Conservation (phyloP, 495 filamentous ascomycete genomes). For the Penicillium malachiteum region DNA sequence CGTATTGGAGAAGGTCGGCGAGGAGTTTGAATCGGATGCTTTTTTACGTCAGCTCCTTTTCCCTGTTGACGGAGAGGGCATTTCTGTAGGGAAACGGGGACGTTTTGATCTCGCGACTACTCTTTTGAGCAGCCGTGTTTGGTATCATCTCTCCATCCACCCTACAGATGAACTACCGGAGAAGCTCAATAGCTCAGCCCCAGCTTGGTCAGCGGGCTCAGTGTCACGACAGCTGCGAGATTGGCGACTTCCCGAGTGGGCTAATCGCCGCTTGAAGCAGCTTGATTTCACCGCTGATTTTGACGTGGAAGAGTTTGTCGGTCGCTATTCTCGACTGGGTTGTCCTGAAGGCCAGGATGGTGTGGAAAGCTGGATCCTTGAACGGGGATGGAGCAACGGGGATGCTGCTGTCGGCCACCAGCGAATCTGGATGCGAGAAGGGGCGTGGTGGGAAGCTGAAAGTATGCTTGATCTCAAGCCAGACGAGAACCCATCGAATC, state of each 20-base stretch:
- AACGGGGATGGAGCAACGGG: slow-evolving; percentile 97
- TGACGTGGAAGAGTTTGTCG: slow-evolving; percentile 86
- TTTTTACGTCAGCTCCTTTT: slow-evolving; percentile 84
- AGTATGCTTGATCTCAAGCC: slow-evolving; percentile 92
- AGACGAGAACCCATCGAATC: slow-evolving; percentile 33
- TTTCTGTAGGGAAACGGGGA: slow-evolving; percentile 68
- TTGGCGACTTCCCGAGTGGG: slow-evolving; percentile 95
- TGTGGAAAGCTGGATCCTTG: slow-evolving; percentile 91
- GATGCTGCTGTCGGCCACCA: slow-evolving; percentile 89
- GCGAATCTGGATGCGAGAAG: slow-evolving; percentile 93
- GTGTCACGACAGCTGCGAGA: slow-evolving; percentile 89
- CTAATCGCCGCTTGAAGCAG: slow-evolving; percentile 84
- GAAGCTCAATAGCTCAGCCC: slow-evolving; percentile 60
- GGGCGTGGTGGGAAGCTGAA: slow-evolving; percentile 96
- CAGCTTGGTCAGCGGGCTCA: slow-evolving; percentile 84
- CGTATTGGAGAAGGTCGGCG: slow-evolving; percentile 80
- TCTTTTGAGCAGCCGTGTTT: slow-evolving; percentile 79
- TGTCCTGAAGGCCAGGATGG: slow-evolving; percentile 90
- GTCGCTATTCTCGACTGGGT: slow-evolving; percentile 77
- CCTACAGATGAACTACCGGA: slow-evolving; percentile 84
- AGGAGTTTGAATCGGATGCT: slow-evolving; percentile 76
- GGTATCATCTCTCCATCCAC: slow-evolving; percentile 92
- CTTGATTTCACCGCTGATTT: slow-evolving; percentile 98
- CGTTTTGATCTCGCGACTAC: slow-evolving; percentile 69
- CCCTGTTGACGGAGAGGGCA: slow-evolving; percentile 71